Conservation (phyloP, 2,329 filamentous ascomycete species). For the Fusarium kyushuense region DNA sequence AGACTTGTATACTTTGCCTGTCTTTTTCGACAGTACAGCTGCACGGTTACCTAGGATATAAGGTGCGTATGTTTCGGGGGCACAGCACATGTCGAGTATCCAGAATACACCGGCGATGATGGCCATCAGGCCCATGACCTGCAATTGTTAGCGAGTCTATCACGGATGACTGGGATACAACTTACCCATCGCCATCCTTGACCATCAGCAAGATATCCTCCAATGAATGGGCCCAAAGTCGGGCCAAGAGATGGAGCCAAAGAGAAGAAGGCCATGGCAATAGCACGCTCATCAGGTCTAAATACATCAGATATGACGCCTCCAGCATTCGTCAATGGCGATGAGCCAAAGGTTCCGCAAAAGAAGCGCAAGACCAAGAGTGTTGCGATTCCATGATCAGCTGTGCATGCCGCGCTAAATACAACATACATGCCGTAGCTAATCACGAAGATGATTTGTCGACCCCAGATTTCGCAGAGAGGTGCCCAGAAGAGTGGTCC, state of each 20-base stretch:
- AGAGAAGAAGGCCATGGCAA: constrained; percentile 70
- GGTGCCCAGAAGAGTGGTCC: constrained; percentile 76
- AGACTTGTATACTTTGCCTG: constrained; percentile 67
- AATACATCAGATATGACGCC: constrained; percentile 76
- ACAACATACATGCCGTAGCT: constrained; percentile 69
- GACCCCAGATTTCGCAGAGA: constrained; percentile 72
- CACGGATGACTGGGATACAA: rapidly evolving
- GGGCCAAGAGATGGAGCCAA: constrained; percentile 74
- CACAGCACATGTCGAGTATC: constrained; percentile 62
- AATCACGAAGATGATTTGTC: constrained; percentile 69
- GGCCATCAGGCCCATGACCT: constrained; percentile 71
- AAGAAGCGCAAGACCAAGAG: constrained; percentile 77
- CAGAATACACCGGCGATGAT: constrained; percentile 71
- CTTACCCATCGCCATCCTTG: constrained; percentile 69
- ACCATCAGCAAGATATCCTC: constrained; percentile 70
- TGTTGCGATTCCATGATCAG: constrained; percentile 66
- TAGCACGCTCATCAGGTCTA: constrained; percentile 63
- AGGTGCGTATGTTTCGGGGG: constrained; percentile 71
- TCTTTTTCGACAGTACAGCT: constrained; percentile 60
- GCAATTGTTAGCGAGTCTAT: rapidly evolving
- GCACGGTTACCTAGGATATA: constrained; percentile 67
- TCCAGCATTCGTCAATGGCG: constrained; percentile 71
- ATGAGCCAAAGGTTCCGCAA: constrained; percentile 71
- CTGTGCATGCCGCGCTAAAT: constrained; percentile 72
- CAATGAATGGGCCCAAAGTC: constrained; percentile 69